Evolutionary conservation across 2,329 filamentous ascomycete species (phyloP), one percentile per base, ranked within the genome.

Genomic region (Diplocarpon mali): DNA sequence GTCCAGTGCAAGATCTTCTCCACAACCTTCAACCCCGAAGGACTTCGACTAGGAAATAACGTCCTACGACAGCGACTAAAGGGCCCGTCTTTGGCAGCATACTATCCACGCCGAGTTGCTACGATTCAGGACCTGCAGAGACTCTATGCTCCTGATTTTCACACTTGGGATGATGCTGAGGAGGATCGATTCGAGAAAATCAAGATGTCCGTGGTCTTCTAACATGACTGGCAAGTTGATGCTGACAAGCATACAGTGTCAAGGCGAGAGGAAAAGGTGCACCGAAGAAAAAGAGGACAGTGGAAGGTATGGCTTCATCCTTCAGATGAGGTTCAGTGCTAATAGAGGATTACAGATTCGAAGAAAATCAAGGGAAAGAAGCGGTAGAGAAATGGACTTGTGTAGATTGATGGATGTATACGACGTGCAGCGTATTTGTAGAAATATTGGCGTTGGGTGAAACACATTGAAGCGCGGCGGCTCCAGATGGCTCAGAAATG

Each of bases 1-100:
- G 76, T 77, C 61, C 88, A 89, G 82, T 95, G 87, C 73, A 78
- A 81, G 64, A 78, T 96, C 69, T 98, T 96, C 72, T 82, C 81
- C 60, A 85, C 84, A 40, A 89, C 82, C 42, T 96, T 80, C 72
- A 98, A 98, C 67, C 92, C 92, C 20, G 74, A 86, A 44, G 71
- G 80, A 55, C 65, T 83, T 50, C 85, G 92, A 50, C 78, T 86
- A 56, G 92, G 92, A 60, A 95, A 92, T 69, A 94, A 92, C 67
- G 73, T 98, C 63, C 73, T 98, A 48, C 85, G 89, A 60, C 85
- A 95, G 65, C 80, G 89, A 60, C 71, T 96, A 51, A 79, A 76
- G 60, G 92, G 92, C n/a, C 85, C 88, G 27, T 69, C 83, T 0
- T 68, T 95, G 53, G 83, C 81, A 32, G 74, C 85, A 46, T 98